Base-by-base conservation (phyloP, 108 stramenopile species). In the Seminavis robusta region DNA sequence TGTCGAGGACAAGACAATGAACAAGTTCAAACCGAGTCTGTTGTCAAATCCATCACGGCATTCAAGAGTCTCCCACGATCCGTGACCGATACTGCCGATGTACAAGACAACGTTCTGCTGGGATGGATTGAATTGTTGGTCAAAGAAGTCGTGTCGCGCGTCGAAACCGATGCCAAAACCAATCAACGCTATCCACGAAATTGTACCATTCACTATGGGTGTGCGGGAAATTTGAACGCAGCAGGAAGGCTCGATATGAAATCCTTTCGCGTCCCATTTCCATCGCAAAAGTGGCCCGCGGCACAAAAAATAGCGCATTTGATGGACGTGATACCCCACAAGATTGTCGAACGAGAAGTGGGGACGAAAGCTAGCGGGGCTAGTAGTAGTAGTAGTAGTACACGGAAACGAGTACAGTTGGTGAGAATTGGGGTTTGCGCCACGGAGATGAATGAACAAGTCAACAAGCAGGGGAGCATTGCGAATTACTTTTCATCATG, bases 21-120 rank as follows among this genome's bases (percentile, higher is more conserved):
- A 50, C 66, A 63, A 1, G 91, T 93, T 32, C 58, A 58, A 59
- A 20, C 43, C 31, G 69, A 86, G 11, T 83, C 86, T 8, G 42
- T 89, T 15, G 77, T 81, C 13, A 93, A 93, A 51, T 78, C 78
- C 15, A 86, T 93, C 31, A 93, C 86, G 21, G 83, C 91, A 1
- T 93, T 85, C 59, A 93, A 93, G 54, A 82, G 82, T 9, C 89
- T 93, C 52, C 45, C 67, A 19, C 17, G 32, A 25, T 29, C 20
- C 45, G 4, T 8, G 2, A 23, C 40, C 21, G 15, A 9, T 7
- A 31, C 68, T 13, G 33, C 63, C 30, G 33, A 58, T 62, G 27
- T 37, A 34, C 20, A 74, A 59, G 43, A 67, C 57, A 32, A 36
- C 4, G 80, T 73, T 25, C 59, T 89, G 11, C 51, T 68, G 29